Percentiles rank a stretch among this genome's conserved stretches.
Evolutionary conservation across 176 grass and related monocot genomes (phyloP).

Genomic region (Panicum miliaceum): DNA sequence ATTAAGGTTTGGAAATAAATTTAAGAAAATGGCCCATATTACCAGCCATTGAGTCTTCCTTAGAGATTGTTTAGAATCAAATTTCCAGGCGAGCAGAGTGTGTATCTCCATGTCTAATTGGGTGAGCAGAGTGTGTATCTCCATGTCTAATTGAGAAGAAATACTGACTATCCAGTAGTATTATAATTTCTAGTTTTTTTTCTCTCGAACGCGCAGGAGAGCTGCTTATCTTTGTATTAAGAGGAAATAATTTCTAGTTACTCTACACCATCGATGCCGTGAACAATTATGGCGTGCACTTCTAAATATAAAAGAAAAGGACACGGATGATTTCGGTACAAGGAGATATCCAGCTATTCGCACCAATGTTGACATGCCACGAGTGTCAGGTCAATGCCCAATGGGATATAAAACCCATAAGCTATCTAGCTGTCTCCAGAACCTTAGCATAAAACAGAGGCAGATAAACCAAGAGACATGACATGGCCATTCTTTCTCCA

Average conservation of each 20-base stretch:
- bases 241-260: neutral
- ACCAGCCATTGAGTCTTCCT: neutral
- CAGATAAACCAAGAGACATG: slow-evolving; percentile 16
- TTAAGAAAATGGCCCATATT: neutral
- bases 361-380: slow-evolving; percentile 15
- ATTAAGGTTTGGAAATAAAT: neutral
- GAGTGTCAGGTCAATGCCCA: slow-evolving; percentile 14
- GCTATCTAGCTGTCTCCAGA: slow-evolving; percentile 34
- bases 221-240: no score
- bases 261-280: neutral
- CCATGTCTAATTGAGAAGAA: neutral
- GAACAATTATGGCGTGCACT: slow-evolving; percentile 1
- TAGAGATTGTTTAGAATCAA: neutral
- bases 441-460: neutral
- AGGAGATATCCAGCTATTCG: neutral
- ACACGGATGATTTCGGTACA: neutral
- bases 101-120: neutral
- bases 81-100: neutral
- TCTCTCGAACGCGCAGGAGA: no score
- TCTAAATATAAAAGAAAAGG: slow-evolving; percentile 15
- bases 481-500: slow-evolving; percentile 14
- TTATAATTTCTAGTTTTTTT: neutral
- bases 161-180: neutral
- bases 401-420: slow-evolving; percentile 17
- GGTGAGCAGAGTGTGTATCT: neutral